Conservation (phyloP, 192 early-diverging fungal genomes). For the Coemansia sp. region DNA sequence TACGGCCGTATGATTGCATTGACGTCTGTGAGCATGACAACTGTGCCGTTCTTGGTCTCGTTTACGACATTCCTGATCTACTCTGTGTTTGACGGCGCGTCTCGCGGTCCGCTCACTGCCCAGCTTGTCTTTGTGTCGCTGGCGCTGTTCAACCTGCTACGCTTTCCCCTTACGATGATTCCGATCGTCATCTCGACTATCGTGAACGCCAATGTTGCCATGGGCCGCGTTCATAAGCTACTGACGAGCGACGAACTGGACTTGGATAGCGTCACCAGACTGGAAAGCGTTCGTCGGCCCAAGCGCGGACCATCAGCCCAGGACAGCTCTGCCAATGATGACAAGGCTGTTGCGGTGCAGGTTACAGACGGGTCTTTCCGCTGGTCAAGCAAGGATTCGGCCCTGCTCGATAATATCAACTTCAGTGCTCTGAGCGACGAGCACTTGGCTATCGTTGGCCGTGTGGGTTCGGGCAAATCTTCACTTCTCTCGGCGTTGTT, state of each 20-base stretch:
- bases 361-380: slow-evolving; percentile 55
- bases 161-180: slow-evolving; percentile 84
- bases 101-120: slow-evolving; percentile 61
- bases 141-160: slow-evolving; percentile 90
- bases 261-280: slow-evolving; percentile 57
- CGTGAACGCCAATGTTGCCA: slow-evolving; percentile 82
- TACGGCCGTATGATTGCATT: slow-evolving; percentile 70
- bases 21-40: slow-evolving; percentile 77
- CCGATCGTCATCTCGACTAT: slow-evolving; percentile 75
- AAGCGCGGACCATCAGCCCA: background rate
- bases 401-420: slow-evolving; percentile 37
- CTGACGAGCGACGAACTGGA: slow-evolving; percentile 83
- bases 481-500: slow-evolving; percentile 74
- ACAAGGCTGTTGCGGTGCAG: slow-evolving; percentile 35
- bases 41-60: slow-evolving; percentile 90
- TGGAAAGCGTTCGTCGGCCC: slow-evolving; percentile 19
- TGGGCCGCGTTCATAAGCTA: slow-evolving; percentile 78
- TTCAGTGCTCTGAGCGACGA: slow-evolving; percentile 40
- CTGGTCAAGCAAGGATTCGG: slow-evolving; percentile 52
- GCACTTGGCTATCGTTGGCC: slow-evolving; percentile 65
- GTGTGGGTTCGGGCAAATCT: slow-evolving; percentile 77
- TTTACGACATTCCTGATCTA: slow-evolving; percentile 82
- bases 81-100: slow-evolving; percentile 58
- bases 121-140: slow-evolving; percentile 85
- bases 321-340: background rate